Conservation (phyloP, 2,329 filamentous ascomycete species). For the Helotiales sp. region DNA sequence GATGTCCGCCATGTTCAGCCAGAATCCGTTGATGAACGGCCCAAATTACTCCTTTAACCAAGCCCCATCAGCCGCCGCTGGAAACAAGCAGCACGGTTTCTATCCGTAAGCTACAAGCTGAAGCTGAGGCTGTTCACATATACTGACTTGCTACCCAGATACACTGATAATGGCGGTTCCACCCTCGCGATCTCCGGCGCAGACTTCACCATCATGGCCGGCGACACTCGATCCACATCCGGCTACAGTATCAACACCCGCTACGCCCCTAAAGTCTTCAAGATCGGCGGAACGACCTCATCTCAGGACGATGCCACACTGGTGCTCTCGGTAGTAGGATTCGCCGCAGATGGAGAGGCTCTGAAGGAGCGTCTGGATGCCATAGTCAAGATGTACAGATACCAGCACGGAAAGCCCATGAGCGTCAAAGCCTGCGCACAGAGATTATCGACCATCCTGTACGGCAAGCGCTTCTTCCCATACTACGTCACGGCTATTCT, state of each 20-base stretch:
- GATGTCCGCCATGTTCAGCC: slow-evolving; percentile 72
- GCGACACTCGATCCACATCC: slow-evolving; percentile 93
- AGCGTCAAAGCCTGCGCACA: slow-evolving; percentile 92
- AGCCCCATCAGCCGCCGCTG: slow-evolving; percentile 57
- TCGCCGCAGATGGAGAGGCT: slow-evolving; percentile 91
- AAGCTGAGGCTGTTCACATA: neutral
- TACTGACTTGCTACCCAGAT: slow-evolving; percentile 57
- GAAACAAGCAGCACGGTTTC: slow-evolving; percentile 78
- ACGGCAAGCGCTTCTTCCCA: slow-evolving; percentile 97
- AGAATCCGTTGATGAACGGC: slow-evolving; percentile 71
- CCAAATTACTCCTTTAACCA: slow-evolving; percentile 73
- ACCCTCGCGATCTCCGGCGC: slow-evolving; percentile 93
- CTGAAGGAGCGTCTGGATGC: slow-evolving; percentile 92
- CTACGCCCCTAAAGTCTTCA: slow-evolving; percentile 94
- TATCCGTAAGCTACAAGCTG: slow-evolving; percentile 73
- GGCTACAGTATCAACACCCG: slow-evolving; percentile 99
- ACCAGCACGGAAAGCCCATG: slow-evolving; percentile 97
- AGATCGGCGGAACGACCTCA: slow-evolving; percentile 88
- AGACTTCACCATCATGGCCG: slow-evolving; percentile 95
- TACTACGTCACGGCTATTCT: slow-evolving; percentile 98
- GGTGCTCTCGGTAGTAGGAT: slow-evolving; percentile 91
- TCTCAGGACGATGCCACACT: slow-evolving; percentile 85
- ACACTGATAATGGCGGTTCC: slow-evolving; percentile 97
- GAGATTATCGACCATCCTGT: slow-evolving; percentile 91
- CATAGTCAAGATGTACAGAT: slow-evolving; percentile 98